These are phyloP conservation scores for Teunomyces pallodes DNA, from an alignment of 805 yeast genomes.

Conservation along the genomic window DNA sequence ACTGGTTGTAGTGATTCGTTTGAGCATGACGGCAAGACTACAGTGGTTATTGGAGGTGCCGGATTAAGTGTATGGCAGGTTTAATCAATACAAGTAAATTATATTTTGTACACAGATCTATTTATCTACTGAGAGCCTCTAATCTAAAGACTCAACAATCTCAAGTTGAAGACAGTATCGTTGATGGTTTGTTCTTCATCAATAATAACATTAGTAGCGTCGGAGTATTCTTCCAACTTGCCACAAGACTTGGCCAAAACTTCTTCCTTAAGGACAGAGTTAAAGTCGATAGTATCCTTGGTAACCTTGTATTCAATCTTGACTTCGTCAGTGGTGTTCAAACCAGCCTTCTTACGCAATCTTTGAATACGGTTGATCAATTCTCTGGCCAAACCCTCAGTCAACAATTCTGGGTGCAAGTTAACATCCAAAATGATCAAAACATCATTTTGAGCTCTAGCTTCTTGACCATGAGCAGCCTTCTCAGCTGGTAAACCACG, in stretches of 20 bases:
- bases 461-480: conserved; percentile 71
- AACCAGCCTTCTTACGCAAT: conserved; percentile 92
- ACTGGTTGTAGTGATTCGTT: conserved; percentile 68
- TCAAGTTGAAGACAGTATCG: conserved; percentile 74
- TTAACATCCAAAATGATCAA: conserved; percentile 86
- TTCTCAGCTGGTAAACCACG: conserved; percentile 79
- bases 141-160: conserved; percentile 64
- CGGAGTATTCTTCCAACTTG: conserved; percentile 54
- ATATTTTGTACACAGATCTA: neutral
- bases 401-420: conserved; percentile 80
- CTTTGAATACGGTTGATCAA: conserved; percentile 95
- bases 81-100: conserved; percentile 1
- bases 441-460: conserved; percentile 86
- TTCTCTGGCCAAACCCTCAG: conserved; percentile 96
- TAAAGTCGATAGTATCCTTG: conserved; percentile 66
- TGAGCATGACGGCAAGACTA: conserved; percentile 19
- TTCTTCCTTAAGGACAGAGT: conserved; percentile 64
- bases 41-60: conserved; percentile 71
- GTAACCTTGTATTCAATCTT: conserved; percentile 72
- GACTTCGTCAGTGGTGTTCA: conserved; percentile 94
- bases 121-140: neutral
- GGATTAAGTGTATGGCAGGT: conserved; percentile 61
- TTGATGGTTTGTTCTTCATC: conserved; percentile 82
- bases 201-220: conserved; percentile 49
- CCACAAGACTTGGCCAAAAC: conserved; percentile 70